These are phyloP conservation scores for Diplodia sapinea DNA, from an alignment of 2,329 filamentous ascomycete genomes.

Conservation along the genomic window DNA sequence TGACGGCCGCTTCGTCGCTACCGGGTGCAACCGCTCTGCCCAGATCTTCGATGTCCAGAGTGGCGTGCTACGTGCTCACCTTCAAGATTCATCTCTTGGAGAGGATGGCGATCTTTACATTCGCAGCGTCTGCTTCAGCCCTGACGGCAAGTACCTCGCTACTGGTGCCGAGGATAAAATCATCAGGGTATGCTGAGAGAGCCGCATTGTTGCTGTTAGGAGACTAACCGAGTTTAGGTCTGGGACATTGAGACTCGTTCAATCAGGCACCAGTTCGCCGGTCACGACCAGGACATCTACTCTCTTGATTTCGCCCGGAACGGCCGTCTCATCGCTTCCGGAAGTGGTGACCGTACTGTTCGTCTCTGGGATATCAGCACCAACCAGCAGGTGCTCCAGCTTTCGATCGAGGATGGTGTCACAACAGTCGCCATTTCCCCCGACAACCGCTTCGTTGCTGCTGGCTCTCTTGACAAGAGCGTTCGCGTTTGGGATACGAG, in stretches of 20 bases:
- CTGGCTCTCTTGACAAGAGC: conserved; percentile 95
- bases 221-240: conserved; percentile 61
- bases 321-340: conserved; percentile 91
- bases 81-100: conserved; percentile 87
- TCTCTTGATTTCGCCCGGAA: conserved; percentile 94
- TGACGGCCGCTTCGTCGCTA: conserved; percentile 94
- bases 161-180: conserved; percentile 98
- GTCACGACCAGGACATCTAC: conserved; percentile 98
- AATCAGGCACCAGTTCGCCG: conserved; percentile 92
- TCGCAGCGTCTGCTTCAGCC: conserved; percentile 97
- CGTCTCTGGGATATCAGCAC: conserved; percentile 95
- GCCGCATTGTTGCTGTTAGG: conserved; percentile 15
- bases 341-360: conserved; percentile 91
- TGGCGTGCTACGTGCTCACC: conserved; percentile 84
- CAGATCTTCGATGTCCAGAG: conserved; percentile 95
- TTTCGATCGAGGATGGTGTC: conserved; percentile 95
- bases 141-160: conserved; percentile 89
- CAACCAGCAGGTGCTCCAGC: conserved; percentile 78
- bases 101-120: conserved; percentile 95
- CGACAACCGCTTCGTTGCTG: conserved; percentile 90
- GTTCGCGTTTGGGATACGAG: conserved; percentile 95
- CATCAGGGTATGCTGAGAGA: conserved; percentile 75
- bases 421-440: conserved; percentile 97
- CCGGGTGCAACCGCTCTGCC: conserved; percentile 97
- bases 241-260: conserved; percentile 88